phyloP scores from a whole-genome alignment of 2,329 filamentous ascomycete genomes.

The Colletotrichum phormii region DNA sequence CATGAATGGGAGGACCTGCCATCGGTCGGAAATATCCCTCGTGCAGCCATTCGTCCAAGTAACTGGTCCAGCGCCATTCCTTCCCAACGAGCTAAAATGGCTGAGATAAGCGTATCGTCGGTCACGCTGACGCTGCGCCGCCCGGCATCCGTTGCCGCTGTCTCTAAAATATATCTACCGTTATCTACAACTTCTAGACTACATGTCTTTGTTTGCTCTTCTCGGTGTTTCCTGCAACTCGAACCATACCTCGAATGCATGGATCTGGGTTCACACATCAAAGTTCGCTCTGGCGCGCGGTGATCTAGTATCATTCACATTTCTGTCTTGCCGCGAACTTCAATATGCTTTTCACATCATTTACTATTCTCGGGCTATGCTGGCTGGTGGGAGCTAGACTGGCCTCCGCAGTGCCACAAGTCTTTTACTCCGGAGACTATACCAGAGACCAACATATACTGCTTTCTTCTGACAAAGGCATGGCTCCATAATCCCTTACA shows the following conservation, averaged over 20 bases:
- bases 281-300: not conserved
- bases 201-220: not conserved
- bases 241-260: not conserved
- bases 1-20: not conserved
- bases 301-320: not conserved
- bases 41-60: slow-evolving; percentile 1
- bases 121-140: slow-evolving; percentile 4
- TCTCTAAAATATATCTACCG: not conserved
- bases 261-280: not conserved
- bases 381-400: not conserved
- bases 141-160: not conserved
- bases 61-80: slow-evolving; percentile 1
- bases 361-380: not conserved
- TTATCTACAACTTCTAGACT: not conserved
- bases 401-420: not conserved
- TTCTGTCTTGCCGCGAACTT: not conserved
- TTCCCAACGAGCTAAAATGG: not conserved
- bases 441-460: slow-evolving; percentile 4
- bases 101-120: not conserved
- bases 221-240: too few species aligned
- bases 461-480: slow-evolving; percentile 13
- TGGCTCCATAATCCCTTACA: not conserved
- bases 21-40: slow-evolving; percentile 13
- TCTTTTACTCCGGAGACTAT: too few species aligned
- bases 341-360: not conserved